Conservation (phyloP, 139 green algal species). For the Protoeuglena noctilucae region DNA sequence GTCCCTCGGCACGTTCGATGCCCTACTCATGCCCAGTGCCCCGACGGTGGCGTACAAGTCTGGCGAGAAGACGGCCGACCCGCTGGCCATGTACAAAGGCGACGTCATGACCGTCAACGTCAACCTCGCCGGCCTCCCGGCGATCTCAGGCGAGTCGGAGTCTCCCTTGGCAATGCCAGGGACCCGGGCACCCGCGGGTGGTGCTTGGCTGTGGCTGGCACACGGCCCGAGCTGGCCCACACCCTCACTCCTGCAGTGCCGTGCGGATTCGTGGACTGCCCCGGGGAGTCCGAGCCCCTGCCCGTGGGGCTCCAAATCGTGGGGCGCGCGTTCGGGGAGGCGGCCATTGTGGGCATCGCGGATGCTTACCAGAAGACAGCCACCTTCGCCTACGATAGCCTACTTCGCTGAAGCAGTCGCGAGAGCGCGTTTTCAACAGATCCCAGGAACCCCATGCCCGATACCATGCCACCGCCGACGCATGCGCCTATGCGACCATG, state of each 20-base stretch:
- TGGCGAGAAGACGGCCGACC: slow-evolving; percentile 66
- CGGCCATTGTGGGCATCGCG: not conserved
- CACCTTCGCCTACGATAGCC: no score
- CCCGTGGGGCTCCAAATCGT: slow-evolving; percentile 71
- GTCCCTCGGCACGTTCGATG: slow-evolving; percentile 31
- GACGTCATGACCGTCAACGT: slow-evolving; percentile 95
- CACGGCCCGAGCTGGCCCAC: no score
- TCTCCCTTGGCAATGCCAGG: no score
- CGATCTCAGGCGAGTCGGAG: no score
- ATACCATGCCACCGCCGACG: no score
- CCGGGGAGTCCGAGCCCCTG: slow-evolving; percentile 16
- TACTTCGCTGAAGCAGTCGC: no score
- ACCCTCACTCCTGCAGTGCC: no score
- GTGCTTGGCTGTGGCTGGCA: no score
- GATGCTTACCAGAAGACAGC: not conserved
- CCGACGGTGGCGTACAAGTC: slow-evolving; percentile 70
- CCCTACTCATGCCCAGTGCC: slow-evolving; percentile 61
- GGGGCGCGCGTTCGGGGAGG: slow-evolving; percentile 13
- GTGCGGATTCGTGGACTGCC: slow-evolving; percentile 26
- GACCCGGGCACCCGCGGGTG: no score
- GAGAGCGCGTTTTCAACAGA: no score
- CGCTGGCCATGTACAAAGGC: slow-evolving; percentile 75
- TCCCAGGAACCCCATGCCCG: no score
- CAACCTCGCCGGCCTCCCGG: slow-evolving; percentile 83
- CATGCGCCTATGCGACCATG: no score